Evolutionary conservation across 192 early-diverging fungal genomes (phyloP), one percentile per base, ranked within the genome.

Genomic region (Coemansia sp.): DNA sequence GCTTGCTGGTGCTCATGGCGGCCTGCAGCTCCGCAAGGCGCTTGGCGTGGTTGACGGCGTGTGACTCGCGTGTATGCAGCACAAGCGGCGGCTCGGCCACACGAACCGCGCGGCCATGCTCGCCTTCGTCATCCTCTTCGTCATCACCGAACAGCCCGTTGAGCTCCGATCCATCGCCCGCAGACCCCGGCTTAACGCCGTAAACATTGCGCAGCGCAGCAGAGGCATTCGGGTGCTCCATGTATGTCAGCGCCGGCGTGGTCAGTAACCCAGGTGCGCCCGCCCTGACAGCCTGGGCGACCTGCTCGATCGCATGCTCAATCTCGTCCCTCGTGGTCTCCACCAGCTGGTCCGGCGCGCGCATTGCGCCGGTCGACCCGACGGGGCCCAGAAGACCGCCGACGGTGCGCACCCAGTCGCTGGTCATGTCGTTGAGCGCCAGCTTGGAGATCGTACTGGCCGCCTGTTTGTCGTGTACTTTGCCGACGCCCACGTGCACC

Each of bases 321-420:
- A 76, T 61, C 47, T 69, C 73, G 8, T 56, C 53, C n/a, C 49
- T 39, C 9, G 51, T 57, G 1, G 73, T 49, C 47, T 65, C 55
- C 3, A 40, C 53, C 15, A 76, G 60, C 12, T 44, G 30, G 4
- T 47, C 62, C 9, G 58, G 40, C 18, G 52, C 8, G 3, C 22
- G 25, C 54, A 66, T 64, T 27, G 42, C 60, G 19, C 73, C 73
- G 19, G 47, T 59, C 14, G 60, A 43, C 12, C 73, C 73, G 15
- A 66, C 73, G 12, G 61, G 55, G 46, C 73, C 73, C 23, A 76
- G 46, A 17, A 66, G 44, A 12, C 47, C 18, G 4, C 73, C 73
- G n/a, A 76, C 42, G 0, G 59, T 66, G 34, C 73, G 67, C 52
- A 76, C 73, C 73, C 73, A 76, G 55, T 68, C 66, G 60, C 66